Conservation (phyloP, 352 stramenopile species). For the Phytophthora agathidicida region DNA sequence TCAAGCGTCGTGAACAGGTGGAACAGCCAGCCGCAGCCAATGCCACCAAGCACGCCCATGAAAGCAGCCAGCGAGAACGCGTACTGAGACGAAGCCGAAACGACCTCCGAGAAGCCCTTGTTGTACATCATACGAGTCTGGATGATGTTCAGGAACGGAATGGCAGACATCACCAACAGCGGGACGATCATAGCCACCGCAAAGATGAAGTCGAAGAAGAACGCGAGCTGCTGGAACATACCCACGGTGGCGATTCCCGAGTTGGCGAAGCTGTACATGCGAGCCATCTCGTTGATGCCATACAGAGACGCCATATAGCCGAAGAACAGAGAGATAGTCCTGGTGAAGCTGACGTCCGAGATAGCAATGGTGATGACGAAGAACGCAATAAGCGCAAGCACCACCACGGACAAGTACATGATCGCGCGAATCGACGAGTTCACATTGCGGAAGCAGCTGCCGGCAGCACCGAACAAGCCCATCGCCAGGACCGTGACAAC, state of each 20-base stretch:
- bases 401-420: conserved; percentile 55
- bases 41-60: conserved; percentile 73
- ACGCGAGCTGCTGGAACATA: conserved; percentile 82
- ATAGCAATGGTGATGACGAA: conserved; percentile 55
- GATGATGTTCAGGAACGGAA: conserved; percentile 89
- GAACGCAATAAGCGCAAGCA: conserved; percentile 44
- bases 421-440: conserved; percentile 51
- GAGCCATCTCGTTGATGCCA: conserved; percentile 85
- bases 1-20: conserved; percentile 80
- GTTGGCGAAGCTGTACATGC: conserved; percentile 83
- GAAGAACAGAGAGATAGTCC: conserved; percentile 76
- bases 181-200: conserved; percentile 74
- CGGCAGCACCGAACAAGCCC: conserved; percentile 46
- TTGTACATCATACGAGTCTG: conserved; percentile 93
- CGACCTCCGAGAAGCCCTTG: conserved; percentile 86
- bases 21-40: conserved; percentile 81
- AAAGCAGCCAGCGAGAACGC: conserved; percentile 83
- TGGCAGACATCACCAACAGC: conserved; percentile 79
- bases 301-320: conserved; percentile 80
- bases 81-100: conserved; percentile 88
- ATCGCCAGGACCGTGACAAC: conserved; percentile 64
- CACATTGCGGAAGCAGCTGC: conserved; percentile 38
- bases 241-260: conserved; percentile 65
- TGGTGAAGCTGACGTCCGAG: conserved; percentile 38
- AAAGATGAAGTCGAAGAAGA: conserved; percentile 90